A percentile compares a stretch with the other conserved stretches of the same genome.
These are phyloP conservation scores for Hypericum androsaemum DNA, from an alignment of 345 rosid species.

Conservation along the genomic window DNA sequence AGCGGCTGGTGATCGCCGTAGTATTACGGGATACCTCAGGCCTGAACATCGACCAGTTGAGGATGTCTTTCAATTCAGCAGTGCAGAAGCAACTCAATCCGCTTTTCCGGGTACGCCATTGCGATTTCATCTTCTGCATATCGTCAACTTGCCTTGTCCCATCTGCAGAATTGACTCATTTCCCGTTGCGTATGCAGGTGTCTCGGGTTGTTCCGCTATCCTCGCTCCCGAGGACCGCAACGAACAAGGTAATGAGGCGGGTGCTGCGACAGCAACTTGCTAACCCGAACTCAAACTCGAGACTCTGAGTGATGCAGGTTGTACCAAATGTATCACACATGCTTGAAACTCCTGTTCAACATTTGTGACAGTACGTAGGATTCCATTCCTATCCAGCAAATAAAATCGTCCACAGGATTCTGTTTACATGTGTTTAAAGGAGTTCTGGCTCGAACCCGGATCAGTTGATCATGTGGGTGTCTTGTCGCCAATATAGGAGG, in stretches of 20 bases:
- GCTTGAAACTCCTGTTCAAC: background rate
- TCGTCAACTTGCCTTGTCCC: background rate
- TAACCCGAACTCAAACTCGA: slow-evolving; percentile 42
- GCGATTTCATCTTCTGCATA: background rate
- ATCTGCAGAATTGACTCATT: background rate
- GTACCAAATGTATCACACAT: background rate
- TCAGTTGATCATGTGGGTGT: no score
- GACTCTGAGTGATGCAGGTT: slow-evolving; percentile 17
- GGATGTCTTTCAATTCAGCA: slow-evolving; percentile 63
- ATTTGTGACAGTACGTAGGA: no score
- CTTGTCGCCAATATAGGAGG: no score
- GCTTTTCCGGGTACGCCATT: slow-evolving; percentile 56
- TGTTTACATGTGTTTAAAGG: no score
- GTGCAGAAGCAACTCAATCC: slow-evolving; percentile 86
- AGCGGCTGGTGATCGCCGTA: slow-evolving; percentile 63
- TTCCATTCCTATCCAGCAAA: no score
- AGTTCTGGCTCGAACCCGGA: no score
- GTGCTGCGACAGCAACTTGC: slow-evolving; percentile 59
- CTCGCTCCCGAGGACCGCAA: slow-evolving; percentile 78
- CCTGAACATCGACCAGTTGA: slow-evolving; percentile 41
- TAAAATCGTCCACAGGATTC: no score
- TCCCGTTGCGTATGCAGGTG: slow-evolving; percentile 37
- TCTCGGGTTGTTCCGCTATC: slow-evolving; percentile 41
- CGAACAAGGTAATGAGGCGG: slow-evolving; percentile 95
- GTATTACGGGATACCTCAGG: slow-evolving; percentile 41